Conservation (phyloP, 495 filamentous ascomycete genomes). For the Beverwykella pulmonaria region DNA sequence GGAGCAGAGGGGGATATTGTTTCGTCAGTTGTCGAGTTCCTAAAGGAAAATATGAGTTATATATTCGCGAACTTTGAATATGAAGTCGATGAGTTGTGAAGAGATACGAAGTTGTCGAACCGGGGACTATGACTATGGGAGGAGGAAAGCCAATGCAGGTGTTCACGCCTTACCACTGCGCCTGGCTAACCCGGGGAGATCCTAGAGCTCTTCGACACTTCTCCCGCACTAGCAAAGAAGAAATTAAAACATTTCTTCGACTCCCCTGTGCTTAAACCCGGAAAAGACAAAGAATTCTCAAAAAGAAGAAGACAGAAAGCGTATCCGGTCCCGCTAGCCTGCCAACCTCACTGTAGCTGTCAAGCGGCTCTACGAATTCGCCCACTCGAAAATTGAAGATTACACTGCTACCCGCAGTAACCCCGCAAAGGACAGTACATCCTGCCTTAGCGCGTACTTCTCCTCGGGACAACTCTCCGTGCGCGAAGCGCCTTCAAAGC, state of each 20-base stretch:
- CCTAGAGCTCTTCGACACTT: conserved; percentile 42
- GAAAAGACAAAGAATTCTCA: conserved; percentile 48
- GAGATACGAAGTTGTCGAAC: conserved; percentile 50
- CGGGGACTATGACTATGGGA: conserved; percentile 43
- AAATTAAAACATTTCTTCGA: conserved; percentile 44
- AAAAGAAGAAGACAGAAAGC: conserved; percentile 42
- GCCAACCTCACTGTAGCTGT: conserved; percentile 49
- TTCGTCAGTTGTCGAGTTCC: conserved; percentile 44
- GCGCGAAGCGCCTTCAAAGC: conserved; percentile 16
- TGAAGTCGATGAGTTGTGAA: conserved; percentile 62
- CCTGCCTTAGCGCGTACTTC: conserved; percentile 50
- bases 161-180: conserved; percentile 49
- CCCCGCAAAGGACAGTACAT: conserved; percentile 47
- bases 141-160: conserved; percentile 50
- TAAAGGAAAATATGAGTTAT: conserved; percentile 47
- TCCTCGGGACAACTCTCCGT: conserved; percentile 40
- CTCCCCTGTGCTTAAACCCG: conserved; percentile 39
- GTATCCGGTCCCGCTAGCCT: conserved; percentile 51
- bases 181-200: conserved; percentile 45
- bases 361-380: conserved; percentile 47
- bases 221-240: conserved; percentile 35
- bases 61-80: conserved; percentile 62
- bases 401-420: conserved; percentile 47
- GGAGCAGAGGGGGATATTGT: conserved; percentile 45
- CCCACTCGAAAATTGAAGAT: conserved; percentile 41